Conservation (phyloP, 2,329 filamentous ascomycete species). For the Trematosphaeria pertusa region DNA sequence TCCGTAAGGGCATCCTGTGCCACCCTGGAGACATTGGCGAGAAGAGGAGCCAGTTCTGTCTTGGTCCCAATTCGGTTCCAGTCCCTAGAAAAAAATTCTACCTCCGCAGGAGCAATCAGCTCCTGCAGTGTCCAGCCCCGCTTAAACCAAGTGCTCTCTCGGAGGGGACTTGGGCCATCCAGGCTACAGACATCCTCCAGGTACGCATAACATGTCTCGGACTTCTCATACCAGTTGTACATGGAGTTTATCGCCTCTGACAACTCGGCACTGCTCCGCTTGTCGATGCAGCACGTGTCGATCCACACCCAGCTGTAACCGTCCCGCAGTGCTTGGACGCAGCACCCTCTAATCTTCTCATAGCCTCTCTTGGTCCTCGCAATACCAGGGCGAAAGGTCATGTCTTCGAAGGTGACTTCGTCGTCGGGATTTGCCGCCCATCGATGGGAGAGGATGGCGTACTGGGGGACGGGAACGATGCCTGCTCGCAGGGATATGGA, state of each 20-base stretch:
- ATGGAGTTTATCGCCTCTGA: slow-evolving; percentile 24
- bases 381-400: background rate
- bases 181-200: slow-evolving; percentile 10
- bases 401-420: slow-evolving; percentile 12
- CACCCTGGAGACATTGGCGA: slow-evolving; percentile 1
- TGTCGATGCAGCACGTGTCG: slow-evolving; percentile 19
- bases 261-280: slow-evolving; percentile 19
- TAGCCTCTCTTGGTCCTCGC: slow-evolving; percentile 4
- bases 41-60: background rate
- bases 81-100: slow-evolving; percentile 10
- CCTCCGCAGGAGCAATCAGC: slow-evolving; percentile 7
- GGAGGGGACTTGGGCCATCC: background rate
- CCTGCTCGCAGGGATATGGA: too few species aligned
- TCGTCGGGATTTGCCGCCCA: slow-evolving; percentile 13
- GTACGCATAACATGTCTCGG: slow-evolving; percentile 19
- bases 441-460: slow-evolving; percentile 10
- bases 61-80: slow-evolving; percentile 5
- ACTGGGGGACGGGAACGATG: too few species aligned
- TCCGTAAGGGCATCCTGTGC: slow-evolving; percentile 1
- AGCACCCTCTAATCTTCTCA: slow-evolving; percentile 3
- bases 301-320: slow-evolving; percentile 11
- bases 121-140: slow-evolving; percentile 10
- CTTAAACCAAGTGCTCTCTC: background rate
- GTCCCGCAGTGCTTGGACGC: background rate
- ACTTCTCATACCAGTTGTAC: slow-evolving; percentile 18